Evolutionary conservation across 768 basidiomycete species (phyloP), one percentile per base, ranked within the genome.

Genomic region (Cubamyces lactineus): DNA sequence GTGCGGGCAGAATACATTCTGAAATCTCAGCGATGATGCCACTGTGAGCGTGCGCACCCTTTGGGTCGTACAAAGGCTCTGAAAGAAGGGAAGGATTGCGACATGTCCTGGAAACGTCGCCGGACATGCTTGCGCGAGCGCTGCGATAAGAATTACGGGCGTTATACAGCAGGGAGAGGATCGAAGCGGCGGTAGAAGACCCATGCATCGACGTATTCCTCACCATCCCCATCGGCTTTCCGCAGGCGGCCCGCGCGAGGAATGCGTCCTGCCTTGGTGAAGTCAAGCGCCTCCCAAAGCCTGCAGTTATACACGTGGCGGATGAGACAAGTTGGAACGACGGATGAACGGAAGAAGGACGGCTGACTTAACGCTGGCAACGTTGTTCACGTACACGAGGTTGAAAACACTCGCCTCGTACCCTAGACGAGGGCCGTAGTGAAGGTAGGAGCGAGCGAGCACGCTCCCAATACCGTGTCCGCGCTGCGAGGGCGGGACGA

Each of bases 131-230:
- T 11, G 1, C 11, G 34, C 34, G 34, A 34, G 34, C 34, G 34
- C 9, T 34, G 34, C 34, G 42, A 43, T 43, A 43, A 47, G 46
- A 30, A 19, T 23, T 13, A 45, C 49, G 19, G 41, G 17, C 3
- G 41, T 21, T 59, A 59, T 43, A 38, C 39, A 59, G 48, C 11
- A 34, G 34, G 39, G 5, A 46, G 48, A 15, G 59, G 38, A 28
- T 68, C 78, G 70, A 94, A 94, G 63, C 82, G 84, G 77, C 89
- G 93, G 77, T 91, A 93, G 69, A 92, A 82, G 16, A 97, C 84
- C 76, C 86, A 86, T 0, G 95, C 93, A 71, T 97, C 94, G 8
- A 95, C 87, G 67, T 86, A 96, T 71, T 96, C 94, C 70, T 96
- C 95, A 15, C 84, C 88, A 11, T 28, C 70, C 0, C 89, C 93